These are phyloP conservation scores for Chrysosporium keratinophilum DNA, from an alignment of 2,329 filamentous ascomycete species.

Conservation along the genomic window DNA sequence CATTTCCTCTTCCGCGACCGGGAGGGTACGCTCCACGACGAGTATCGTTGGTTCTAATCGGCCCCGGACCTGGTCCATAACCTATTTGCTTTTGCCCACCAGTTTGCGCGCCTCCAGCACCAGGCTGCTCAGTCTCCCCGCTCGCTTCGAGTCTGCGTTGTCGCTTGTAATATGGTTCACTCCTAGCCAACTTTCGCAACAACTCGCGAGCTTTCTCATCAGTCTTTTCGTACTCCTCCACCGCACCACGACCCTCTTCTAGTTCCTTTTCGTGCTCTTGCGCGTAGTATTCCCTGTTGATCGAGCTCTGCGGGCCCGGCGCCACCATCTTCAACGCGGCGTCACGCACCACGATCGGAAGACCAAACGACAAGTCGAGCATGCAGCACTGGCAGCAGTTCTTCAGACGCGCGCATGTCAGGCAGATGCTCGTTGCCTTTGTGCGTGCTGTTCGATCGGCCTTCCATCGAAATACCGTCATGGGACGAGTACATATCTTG, in stretches of 20 bases:
- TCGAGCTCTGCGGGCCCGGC: slow-evolving; percentile 78
- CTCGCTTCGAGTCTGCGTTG: slow-evolving; percentile 58
- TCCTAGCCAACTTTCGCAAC: slow-evolving; percentile 71
- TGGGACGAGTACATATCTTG: slow-evolving; percentile 84
- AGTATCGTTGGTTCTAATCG: slow-evolving; percentile 61
- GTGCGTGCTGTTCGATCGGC: slow-evolving; percentile 82
- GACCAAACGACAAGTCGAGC: slow-evolving; percentile 90
- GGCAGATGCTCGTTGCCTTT: slow-evolving; percentile 88
- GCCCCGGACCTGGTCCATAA: slow-evolving; percentile 49
- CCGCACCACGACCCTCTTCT: slow-evolving; percentile 73
- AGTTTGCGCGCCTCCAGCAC: slow-evolving; percentile 30
- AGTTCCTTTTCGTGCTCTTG: slow-evolving; percentile 95
- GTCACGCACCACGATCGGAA: slow-evolving; percentile 90
- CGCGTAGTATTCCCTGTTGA: slow-evolving; percentile 95
- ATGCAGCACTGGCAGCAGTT: slow-evolving; percentile 99
- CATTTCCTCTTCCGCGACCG: slow-evolving; percentile 36
- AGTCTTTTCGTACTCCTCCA: slow-evolving; percentile 91
- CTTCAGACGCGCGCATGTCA: slow-evolving; percentile 92
- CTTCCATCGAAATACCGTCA: slow-evolving; percentile 93
- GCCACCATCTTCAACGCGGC: slow-evolving; percentile 97
- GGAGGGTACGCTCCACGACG: slow-evolving; percentile 40
- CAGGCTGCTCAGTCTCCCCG: slow-evolving; percentile 34
- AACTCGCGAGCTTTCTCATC: slow-evolving; percentile 93
- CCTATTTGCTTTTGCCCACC: slow-evolving; percentile 37
- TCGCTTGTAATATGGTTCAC: slow-evolving; percentile 91